phyloP scores from a whole-genome alignment of 1,284 basidiomycete genomes.

The Flammula alnicola region DNA sequence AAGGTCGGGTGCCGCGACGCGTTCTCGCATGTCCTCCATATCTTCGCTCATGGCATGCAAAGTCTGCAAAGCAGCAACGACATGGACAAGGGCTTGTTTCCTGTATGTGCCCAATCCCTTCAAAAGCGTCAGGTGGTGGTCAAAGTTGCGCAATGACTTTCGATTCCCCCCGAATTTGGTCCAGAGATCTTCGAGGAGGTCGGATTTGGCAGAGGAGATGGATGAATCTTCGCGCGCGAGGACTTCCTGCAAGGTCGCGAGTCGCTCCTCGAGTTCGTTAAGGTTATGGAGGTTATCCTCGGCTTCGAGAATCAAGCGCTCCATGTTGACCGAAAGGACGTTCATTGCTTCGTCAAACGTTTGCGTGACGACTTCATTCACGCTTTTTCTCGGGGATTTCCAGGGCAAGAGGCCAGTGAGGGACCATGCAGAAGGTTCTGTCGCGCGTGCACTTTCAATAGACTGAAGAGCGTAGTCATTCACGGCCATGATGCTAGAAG shows the following conservation, averaged over 20 bases:
- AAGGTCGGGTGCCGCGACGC: slow-evolving; percentile 67
- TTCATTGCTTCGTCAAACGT: slow-evolving; percentile 68
- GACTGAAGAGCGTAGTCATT: slow-evolving; percentile 69
- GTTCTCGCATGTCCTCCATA: slow-evolving; percentile 73
- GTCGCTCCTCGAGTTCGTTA: slow-evolving; percentile 61
- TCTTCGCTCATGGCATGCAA: slow-evolving; percentile 67
- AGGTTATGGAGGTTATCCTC: slow-evolving; percentile 57
- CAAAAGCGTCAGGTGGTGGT: slow-evolving; percentile 57
- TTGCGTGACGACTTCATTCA: slow-evolving; percentile 47
- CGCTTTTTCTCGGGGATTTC: slow-evolving; percentile 27
- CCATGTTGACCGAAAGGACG: slow-evolving; percentile 55
- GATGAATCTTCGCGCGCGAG: slow-evolving; percentile 58
- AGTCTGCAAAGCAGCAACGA: slow-evolving; percentile 62
- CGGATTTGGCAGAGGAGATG: slow-evolving; percentile 47
- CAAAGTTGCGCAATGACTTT: slow-evolving; percentile 46
- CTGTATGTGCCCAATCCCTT: slow-evolving; percentile 58
- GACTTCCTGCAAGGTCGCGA: slow-evolving; percentile 58
- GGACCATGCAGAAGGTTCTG: slow-evolving; percentile 39
- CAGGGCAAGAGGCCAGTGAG: slow-evolving; percentile 53
- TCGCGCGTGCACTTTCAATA: slow-evolving; percentile 55
- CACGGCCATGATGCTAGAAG: slow-evolving; percentile 64
- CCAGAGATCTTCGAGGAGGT: slow-evolving; percentile 70
- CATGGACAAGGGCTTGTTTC: slow-evolving; percentile 61
- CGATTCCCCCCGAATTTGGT: slow-evolving; percentile 66
- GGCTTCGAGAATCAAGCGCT: slow-evolving; percentile 64